phyloP scores from a whole-genome alignment of 768 basidiomycete genomes.

The Boletus tylopilopsis region DNA sequence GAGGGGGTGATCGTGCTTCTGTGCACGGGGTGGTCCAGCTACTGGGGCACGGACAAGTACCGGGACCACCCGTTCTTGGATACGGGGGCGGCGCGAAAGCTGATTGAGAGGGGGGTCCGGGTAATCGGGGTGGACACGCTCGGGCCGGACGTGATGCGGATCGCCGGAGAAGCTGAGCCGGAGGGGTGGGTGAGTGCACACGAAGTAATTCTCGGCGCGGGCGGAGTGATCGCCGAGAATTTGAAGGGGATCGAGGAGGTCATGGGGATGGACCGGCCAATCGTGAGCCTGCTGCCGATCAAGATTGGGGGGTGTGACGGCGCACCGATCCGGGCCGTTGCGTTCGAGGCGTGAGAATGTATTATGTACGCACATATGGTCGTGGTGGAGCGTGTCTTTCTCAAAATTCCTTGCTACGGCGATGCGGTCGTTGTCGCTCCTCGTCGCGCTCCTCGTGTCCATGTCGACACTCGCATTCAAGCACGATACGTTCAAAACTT shows the following conservation, averaged over 20 bases:
- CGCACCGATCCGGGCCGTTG: constrained; percentile 64
- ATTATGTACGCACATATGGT: constrained; percentile 5
- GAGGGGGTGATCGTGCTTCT: constrained; percentile 48
- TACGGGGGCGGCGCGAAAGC: constrained; percentile 43
- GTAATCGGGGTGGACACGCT: constrained; percentile 61
- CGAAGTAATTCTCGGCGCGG: constrained; percentile 52
- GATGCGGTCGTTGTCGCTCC: constrained; percentile 21
- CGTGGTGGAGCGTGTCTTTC: not conserved
- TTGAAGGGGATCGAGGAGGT: constrained; percentile 51
- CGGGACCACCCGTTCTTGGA: constrained; percentile 58
- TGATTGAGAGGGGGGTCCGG: constrained; percentile 49
- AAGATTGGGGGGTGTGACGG: constrained; percentile 58
- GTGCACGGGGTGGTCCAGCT: constrained; percentile 61
- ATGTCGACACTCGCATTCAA: constrained; percentile 56
- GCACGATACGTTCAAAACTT: constrained; percentile 89
- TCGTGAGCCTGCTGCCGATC: constrained; percentile 55
- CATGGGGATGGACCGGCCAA: constrained; percentile 30
- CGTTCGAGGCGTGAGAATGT: constrained; percentile 26
- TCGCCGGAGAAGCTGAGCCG: not conserved
- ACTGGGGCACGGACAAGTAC: constrained; percentile 49
- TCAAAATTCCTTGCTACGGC: not conserved
- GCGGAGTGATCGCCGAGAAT: constrained; percentile 67
- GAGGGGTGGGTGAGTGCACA: constrained; percentile 37
- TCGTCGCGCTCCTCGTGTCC: constrained; percentile 32
- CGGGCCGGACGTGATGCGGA: constrained; percentile 53